These are phyloP conservation scores for Nicotiana tabacum DNA, from an alignment of 257 asterid species.

Conservation along the genomic window DNA sequence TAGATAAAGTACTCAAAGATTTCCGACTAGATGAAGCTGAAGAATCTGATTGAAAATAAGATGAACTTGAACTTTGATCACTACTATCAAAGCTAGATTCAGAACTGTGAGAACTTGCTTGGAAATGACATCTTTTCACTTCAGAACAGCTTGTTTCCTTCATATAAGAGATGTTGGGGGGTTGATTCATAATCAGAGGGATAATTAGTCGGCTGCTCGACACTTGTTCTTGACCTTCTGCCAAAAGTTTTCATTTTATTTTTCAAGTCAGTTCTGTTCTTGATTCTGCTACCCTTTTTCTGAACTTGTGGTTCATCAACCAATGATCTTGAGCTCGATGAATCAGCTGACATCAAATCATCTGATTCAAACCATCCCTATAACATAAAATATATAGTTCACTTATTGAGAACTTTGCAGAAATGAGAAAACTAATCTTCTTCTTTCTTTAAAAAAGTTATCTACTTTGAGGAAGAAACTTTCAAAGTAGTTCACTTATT, in stretches of 20 bases:
- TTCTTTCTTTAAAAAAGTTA: not conserved
- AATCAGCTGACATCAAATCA: not conserved
- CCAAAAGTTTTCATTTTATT: not conserved
- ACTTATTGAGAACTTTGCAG: not conserved
- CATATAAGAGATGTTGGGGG: not conserved
- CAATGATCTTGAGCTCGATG: not conserved
- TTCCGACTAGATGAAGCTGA: not conserved
- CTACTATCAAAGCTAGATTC: not conserved
- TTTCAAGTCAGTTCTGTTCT: not conserved
- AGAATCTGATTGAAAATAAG: not conserved
- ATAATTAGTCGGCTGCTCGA: not conserved
- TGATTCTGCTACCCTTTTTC: not conserved
- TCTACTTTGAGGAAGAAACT: not conserved
- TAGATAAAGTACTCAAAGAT: not conserved
- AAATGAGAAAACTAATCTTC: not conserved
- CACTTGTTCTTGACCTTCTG: slow-evolving; percentile 8
- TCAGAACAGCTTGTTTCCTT: not conserved
- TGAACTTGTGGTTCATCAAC: not conserved
- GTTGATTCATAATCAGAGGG: not conserved
- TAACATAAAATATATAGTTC: not conserved
- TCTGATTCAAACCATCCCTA: not conserved
- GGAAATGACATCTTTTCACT: not conserved
- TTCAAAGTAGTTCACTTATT: not conserved
- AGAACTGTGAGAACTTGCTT: slow-evolving; percentile 4
- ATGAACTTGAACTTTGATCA: slow-evolving; percentile 20